These are phyloP conservation scores for Rhinocladiella mackenziei DNA, from an alignment of 2,329 filamentous ascomycete genomes.

Conservation along the genomic window DNA sequence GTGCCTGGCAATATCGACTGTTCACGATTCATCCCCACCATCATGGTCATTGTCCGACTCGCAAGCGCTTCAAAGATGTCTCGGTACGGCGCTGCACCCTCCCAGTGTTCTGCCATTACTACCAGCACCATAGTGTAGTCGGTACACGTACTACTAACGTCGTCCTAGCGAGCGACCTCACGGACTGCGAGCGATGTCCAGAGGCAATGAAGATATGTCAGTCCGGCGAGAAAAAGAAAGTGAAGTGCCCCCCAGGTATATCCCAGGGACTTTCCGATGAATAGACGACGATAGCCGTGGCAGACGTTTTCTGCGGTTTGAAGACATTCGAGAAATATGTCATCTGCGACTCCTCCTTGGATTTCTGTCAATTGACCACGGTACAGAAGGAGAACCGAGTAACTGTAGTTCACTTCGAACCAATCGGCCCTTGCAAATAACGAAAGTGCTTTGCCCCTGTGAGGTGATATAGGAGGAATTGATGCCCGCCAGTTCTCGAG, in stretches of 20 bases:
- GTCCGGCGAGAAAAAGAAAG: slow-evolving; percentile 29
- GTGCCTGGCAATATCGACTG: too few species aligned
- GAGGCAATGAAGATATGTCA: slow-evolving; percentile 36
- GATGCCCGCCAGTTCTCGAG: slow-evolving; percentile 9
- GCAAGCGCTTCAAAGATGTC: slow-evolving; percentile 35
- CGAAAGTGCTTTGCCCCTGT: slow-evolving; percentile 1
- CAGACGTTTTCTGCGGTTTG: slow-evolving; percentile 12
- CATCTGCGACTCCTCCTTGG: slow-evolving; percentile 15
- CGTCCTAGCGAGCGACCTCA: slow-evolving; percentile 9
- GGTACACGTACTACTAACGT: slow-evolving; percentile 32
- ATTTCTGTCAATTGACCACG: slow-evolving; percentile 26
- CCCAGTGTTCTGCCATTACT: slow-evolving; percentile 35
- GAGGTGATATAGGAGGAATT: slow-evolving; percentile 4
- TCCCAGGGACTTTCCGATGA: slow-evolving; percentile 8
- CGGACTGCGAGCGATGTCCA: slow-evolving; percentile 32
- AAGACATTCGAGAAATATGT: slow-evolving; percentile 29
- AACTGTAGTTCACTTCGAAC: slow-evolving; percentile 23
- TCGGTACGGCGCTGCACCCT: slow-evolving; percentile 28
- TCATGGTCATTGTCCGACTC: slow-evolving; percentile 12
- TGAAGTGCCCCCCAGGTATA: slow-evolving; percentile 30
- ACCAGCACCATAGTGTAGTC: slow-evolving; percentile 34
- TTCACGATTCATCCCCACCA: too few species aligned
- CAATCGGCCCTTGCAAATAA: slow-evolving; percentile 18
- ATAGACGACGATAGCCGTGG: slow-evolving; percentile 14
- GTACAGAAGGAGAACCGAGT: slow-evolving; percentile 29